phyloP scores from a whole-genome alignment of 2,329 filamentous ascomycete genomes.

The Fusarium aywerte region DNA sequence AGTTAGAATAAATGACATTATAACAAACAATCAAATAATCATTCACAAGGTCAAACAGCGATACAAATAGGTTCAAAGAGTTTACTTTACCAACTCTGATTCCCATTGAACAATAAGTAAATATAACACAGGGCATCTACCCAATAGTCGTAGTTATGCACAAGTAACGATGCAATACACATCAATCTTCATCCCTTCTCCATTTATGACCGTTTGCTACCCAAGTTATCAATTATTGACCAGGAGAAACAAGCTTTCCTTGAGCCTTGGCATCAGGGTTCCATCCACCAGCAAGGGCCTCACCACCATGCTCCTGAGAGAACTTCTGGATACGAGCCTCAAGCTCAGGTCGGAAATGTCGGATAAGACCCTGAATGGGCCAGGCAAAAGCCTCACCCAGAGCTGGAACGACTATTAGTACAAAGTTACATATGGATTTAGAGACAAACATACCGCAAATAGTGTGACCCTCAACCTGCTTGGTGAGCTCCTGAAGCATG shows the following conservation, averaged over 20 bases:
- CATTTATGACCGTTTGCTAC: conserved; percentile 29
- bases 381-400: conserved; percentile 98
- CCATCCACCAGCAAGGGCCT: conserved; percentile 89
- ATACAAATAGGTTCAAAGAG: not conserved
- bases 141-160: conserved; percentile 45
- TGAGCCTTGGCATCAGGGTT: conserved; percentile 76
- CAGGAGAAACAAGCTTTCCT: conserved; percentile 87
- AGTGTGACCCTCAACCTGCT: conserved; percentile 99
- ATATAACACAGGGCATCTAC: conserved; percentile 48
- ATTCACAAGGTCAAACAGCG: not conserved
- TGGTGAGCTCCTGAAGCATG: conserved; percentile 98
- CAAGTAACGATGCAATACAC: conserved; percentile 41
- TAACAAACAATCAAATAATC: not conserved
- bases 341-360: conserved; percentile 96
- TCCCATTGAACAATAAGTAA: conserved; percentile 45
- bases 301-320: conserved; percentile 75
- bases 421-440: not conserved
- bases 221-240: conserved; percentile 71
- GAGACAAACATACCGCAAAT: conserved; percentile 79
- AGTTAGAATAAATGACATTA: too few species aligned
- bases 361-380: conserved; percentile 97
- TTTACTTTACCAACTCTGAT: conserved; percentile 14
- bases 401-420: conserved; percentile 62
- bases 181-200: conserved; percentile 35
- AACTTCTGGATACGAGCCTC: conserved; percentile 90